Conservation (phyloP, 2,329 filamentous ascomycete species). For the Colletotrichum australisinense region DNA sequence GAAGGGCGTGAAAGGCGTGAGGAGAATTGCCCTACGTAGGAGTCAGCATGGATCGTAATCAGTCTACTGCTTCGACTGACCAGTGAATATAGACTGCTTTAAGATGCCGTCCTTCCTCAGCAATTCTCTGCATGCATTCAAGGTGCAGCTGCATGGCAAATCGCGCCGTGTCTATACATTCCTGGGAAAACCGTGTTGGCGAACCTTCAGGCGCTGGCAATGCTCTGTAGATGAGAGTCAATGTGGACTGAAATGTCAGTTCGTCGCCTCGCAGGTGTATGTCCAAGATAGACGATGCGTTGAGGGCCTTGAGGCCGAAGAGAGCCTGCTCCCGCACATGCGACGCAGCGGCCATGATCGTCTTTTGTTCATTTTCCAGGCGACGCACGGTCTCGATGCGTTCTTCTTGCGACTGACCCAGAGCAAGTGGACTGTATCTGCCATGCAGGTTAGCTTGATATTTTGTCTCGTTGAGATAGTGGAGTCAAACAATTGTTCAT, state of each 20-base stretch:
- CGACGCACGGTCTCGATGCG: slow-evolving; percentile 52
- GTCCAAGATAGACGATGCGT: slow-evolving; percentile 54
- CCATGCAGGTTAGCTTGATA: slow-evolving; percentile 18
- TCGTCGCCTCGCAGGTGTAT: slow-evolving; percentile 60
- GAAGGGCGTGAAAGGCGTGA: slow-evolving; percentile 69
- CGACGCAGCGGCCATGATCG: slow-evolving; percentile 49
- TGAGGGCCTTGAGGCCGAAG: slow-evolving; percentile 49
- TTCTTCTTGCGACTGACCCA: slow-evolving; percentile 52
- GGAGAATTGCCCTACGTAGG: slow-evolving; percentile 60
- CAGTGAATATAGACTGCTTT: slow-evolving; percentile 64
- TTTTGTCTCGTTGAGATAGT: background rate
- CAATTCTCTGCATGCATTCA: slow-evolving; percentile 52
- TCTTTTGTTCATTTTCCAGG: slow-evolving; percentile 51
- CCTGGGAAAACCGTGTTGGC: slow-evolving; percentile 56
- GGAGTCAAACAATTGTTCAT: slow-evolving; percentile 57
- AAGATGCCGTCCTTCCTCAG: slow-evolving; percentile 50
- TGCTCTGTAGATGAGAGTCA: slow-evolving; percentile 64
- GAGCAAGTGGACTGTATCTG: slow-evolving; percentile 62
- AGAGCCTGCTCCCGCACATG: slow-evolving; percentile 48
- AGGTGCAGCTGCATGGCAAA: slow-evolving; percentile 58
- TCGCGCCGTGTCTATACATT: slow-evolving; percentile 63
- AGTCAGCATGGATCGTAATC: slow-evolving; percentile 33
- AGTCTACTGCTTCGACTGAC: slow-evolving; percentile 45
- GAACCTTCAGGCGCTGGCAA: slow-evolving; percentile 58
- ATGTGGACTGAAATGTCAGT: slow-evolving; percentile 58